phyloP scores from a whole-genome alignment of 257 asterid species.

The Knoxia roxburghii region DNA sequence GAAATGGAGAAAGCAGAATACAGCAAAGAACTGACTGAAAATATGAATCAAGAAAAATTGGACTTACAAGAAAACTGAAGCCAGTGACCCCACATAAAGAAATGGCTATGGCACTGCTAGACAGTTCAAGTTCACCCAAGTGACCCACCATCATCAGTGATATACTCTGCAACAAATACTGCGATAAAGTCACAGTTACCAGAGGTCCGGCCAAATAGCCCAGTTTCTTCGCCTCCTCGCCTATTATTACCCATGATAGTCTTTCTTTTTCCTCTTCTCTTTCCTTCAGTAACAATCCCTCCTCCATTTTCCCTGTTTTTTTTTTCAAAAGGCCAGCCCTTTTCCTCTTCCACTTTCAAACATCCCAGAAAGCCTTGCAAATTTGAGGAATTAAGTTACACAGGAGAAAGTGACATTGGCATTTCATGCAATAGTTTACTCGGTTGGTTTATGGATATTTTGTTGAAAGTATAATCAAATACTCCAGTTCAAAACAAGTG shows the following conservation, averaged over 20 bases:
- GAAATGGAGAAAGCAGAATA: neutral
- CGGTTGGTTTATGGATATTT: neutral
- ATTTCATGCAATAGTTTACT: neutral
- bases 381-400: neutral
- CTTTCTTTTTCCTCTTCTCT: neutral
- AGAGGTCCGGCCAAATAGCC: conserved; percentile 73
- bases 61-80: conserved; percentile 59
- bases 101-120: conserved; percentile 69
- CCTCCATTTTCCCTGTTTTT: too few relatives aligned
- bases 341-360: neutral
- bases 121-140: conserved; percentile 65
- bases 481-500: neutral
- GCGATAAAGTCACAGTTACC: conserved; percentile 63
- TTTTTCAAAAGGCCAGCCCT: too few relatives aligned
- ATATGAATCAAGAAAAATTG: neutral
- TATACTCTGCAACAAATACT: conserved; percentile 37
- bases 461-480: neutral
- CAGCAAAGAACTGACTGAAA: neutral
- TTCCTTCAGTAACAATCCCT: conserved; percentile 39
- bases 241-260: conserved; percentile 32
- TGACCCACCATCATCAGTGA: conserved; percentile 78
- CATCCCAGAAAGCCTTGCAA: neutral
- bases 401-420: neutral
- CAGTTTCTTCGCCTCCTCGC: conserved; percentile 50
- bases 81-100: conserved; percentile 72